Evolutionary conservation across 1,139 yeast species (phyloP).

Genomic region (Saccharomyces hybrid): DNA sequence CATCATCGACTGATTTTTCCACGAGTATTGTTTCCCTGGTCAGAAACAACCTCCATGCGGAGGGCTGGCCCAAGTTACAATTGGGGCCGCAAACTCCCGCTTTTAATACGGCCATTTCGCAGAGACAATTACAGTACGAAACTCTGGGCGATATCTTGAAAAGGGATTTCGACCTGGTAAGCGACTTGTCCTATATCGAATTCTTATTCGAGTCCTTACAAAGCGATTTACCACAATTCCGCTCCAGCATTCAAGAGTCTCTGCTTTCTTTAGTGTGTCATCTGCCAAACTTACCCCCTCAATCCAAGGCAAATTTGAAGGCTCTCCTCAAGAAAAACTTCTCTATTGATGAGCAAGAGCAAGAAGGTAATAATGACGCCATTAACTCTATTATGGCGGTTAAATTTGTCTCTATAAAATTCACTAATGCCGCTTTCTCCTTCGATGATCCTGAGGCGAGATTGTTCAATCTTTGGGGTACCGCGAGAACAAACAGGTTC

Average conservation of each 20-base stretch:
- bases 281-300: conserved; percentile 37
- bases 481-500: conserved; percentile 49
- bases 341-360: conserved; percentile 22
- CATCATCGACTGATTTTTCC: conserved; percentile 31
- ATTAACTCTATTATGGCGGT: conserved; percentile 35
- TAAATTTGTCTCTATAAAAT: conserved; percentile 61
- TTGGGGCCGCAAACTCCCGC: conserved; percentile 29
- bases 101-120: conserved; percentile 24
- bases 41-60: conserved; percentile 43
- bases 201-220: conserved; percentile 69
- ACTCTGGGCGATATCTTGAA: conserved; percentile 62
- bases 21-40: conserved; percentile 44
- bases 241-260: conserved; percentile 66
- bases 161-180: conserved; percentile 41
- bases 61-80: conserved; percentile 54
- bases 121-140: conserved; percentile 66
- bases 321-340: conserved; percentile 39
- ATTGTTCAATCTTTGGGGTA: conserved; percentile 58
- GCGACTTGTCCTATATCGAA: conserved; percentile 47
- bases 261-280: conserved; percentile 52
- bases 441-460: conserved; percentile 67
- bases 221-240: conserved; percentile 55
- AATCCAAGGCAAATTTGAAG: conserved; percentile 41
- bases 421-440: conserved; percentile 54
- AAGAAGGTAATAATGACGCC: conserved; percentile 9